Evolutionary conservation across 2,329 filamentous ascomycete genomes (phyloP), one percentile per base, ranked within the genome.

Genomic region (Hortaea sp.): DNA sequence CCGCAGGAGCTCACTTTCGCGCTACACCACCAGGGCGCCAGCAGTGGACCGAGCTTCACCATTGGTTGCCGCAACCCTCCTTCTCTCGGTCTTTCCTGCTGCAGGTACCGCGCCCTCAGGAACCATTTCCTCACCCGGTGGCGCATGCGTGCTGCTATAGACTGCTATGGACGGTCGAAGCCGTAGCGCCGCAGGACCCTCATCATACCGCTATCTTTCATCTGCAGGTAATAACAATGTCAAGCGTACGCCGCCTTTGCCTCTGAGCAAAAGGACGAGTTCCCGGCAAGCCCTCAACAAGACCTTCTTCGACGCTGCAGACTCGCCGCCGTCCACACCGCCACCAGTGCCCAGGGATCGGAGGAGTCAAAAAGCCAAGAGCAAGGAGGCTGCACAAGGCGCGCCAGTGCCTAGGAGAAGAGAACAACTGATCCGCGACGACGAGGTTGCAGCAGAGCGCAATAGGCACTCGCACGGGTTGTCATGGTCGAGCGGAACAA

Each of bases 401-500:
- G 43, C 34, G 20, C 13, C 34, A 39, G 40, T 13, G 5, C 20
- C 39, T 7, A 11, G 29, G 45, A 28, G 40, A 31, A 40, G 40
- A 32, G 45, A 42, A 34, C 49, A 42, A 35, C 30, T 27, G 45
- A 46, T 13, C 27, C 32, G 46, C 12, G 40, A 41, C 27, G n/a
- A 44, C 38, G 46, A 35, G 7, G 42, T 12, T n/a, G 29, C 12
- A 20, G 27, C 34, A 12, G 41, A 46, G n/a, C 10, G 11, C 4
- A 20, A 40, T 10, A 43, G 53, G 13, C 59, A 89, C 67, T 88
- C 84, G 42, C 89, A 95, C 72, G 89, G 95, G 65, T 75, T 95
- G 51, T 89, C 86, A 48, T 75, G 94, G 58, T 82, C 82, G 43
- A 79, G 84, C 42, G 80, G 86, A 52, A 87, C 85, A 37, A 81